Base-by-base conservation (phyloP, 1,284 basidiomycete species). In the Melampsora larici-populina region DNA sequence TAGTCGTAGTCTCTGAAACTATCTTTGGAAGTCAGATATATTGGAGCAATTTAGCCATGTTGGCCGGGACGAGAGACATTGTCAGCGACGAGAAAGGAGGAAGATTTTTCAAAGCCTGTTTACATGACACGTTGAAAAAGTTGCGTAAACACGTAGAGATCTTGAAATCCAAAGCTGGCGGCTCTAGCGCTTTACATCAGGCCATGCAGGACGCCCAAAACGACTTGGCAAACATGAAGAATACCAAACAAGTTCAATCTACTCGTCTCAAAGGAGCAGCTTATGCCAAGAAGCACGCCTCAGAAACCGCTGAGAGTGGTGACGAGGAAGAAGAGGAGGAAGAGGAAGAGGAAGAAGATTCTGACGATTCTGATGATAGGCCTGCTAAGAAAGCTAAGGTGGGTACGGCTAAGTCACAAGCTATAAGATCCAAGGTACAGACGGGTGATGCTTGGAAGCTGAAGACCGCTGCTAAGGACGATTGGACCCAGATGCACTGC, bases 1-100 rank as follows among this genome's bases (percentile, higher is more conserved):
- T 97, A 69, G 87, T 97, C 70, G 88, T 97, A 80, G 89, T 94
- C 49, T 92, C 94, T 2, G 91, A 92, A 1, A 93, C 90, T 80
- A 85, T 97, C 24, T 93, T 94, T 86, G 90, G 90, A 81, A 91
- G 91, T 36, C 84, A 85, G 24, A 88, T 88, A 18, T 96, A 95
- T 82, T 87, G 93, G 78, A 89, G 88, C 15, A 92, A 92, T 81
- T 86, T 93, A 18, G 48, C n/a, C 26, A 7, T 26, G 18, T 62
- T 78, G 43, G 43, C 75, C 74, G 81, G 60, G 88, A 93, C 51
- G 90, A 91, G 0, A 83, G 85, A 36, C 86, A 87, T 70, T 79
- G 79, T 79, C 67, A 76, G 60, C 65, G 78, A 82, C 79, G 55
- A 79, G 73, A 78, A 74, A 60, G 92, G 93, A 18, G 92, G 92